Percentiles rank a stretch among this genome's conserved stretches.
These are phyloP conservation scores for Fusarium penzigii DNA, from an alignment of 2,329 filamentous ascomycete species.

Conservation along the genomic window DNA sequence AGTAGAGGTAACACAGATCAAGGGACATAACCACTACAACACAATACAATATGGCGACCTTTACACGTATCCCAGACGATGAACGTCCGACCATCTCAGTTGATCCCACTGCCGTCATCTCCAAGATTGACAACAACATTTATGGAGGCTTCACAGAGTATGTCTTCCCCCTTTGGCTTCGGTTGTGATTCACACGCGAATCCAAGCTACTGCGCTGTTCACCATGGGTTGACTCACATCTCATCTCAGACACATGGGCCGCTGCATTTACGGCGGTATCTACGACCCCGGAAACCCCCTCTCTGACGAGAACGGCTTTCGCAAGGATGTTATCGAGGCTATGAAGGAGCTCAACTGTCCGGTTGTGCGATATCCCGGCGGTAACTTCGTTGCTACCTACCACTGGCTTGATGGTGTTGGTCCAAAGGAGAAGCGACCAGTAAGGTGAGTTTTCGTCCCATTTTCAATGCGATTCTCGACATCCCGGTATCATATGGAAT, in stretches of 20 bases:
- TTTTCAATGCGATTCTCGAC: background rate
- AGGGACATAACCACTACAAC: background rate
- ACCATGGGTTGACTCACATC: background rate
- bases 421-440: conserved; percentile 67
- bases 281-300: conserved; percentile 75
- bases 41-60: conserved; percentile 63
- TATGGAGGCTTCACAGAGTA: conserved; percentile 86
- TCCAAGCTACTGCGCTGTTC: conserved; percentile 13
- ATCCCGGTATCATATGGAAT: no score
- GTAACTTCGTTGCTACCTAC: conserved; percentile 83
- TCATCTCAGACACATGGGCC: conserved; percentile 74
- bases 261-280: conserved; percentile 85
- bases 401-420: conserved; percentile 84
- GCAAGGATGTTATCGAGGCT: conserved; percentile 74
- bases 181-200: background rate
- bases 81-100: conserved; percentile 66
- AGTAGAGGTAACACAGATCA: no score
- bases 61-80: conserved; percentile 64
- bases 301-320: conserved; percentile 74
- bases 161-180: conserved; percentile 30
- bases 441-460: conserved; percentile 26
- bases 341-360: conserved; percentile 74
- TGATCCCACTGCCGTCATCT: conserved; percentile 64
- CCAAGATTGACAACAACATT: conserved; percentile 76
- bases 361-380: conserved; percentile 78